Base-by-base conservation (phyloP, 352 stramenopile species). In the Phytophthora pinifolia region DNA sequence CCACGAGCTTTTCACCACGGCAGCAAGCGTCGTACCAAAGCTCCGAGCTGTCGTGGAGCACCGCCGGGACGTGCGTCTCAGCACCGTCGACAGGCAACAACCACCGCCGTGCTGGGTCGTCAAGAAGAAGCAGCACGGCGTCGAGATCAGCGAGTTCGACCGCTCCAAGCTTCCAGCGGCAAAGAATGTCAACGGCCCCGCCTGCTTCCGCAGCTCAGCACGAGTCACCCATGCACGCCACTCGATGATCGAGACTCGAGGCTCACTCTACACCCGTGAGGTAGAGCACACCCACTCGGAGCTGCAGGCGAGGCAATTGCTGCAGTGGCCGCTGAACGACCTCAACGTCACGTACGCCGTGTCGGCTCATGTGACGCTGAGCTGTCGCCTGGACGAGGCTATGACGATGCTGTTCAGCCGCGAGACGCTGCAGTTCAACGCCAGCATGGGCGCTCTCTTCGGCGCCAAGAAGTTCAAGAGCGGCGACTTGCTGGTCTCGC, bases 331-430 rank as follows among this genome's bases (percentile, higher is more conserved):
- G 25, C 44, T 68, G 10, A 68, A 64, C 9, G 66, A 71, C 36
- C 46, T 55, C 12, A 70, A 67, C 59, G 72, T 88, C 55, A 54
- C 67, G 1, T 90, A 86, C 44, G 80, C 80, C 1, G 69, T 71
- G 4, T 70, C 82, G 5, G 69, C 71, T 10, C 76, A 86, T 46
- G 79, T 76, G 9, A 72, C 81, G 9, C 58, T 90, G 4, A 69
- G 68, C 30, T 87, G 80, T 46, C 61, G 72, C 30, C 22, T 87
- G 22, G 56, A 72, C 13, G 80, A 90, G 31, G 77, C 74, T 1
- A 59, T 86, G 45, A 77, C 76, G 8, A 71, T 75, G 65, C 68
- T 90, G 12, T 90, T 88, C 51, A 87, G 71, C 42, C 69, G 66
- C n/a, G 75, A 90, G 7, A 17, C 53, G 8, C 45, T 74, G 25